Base-by-base conservation (phyloP, 257 asterid species). In the Solanum habrochaites region DNA sequence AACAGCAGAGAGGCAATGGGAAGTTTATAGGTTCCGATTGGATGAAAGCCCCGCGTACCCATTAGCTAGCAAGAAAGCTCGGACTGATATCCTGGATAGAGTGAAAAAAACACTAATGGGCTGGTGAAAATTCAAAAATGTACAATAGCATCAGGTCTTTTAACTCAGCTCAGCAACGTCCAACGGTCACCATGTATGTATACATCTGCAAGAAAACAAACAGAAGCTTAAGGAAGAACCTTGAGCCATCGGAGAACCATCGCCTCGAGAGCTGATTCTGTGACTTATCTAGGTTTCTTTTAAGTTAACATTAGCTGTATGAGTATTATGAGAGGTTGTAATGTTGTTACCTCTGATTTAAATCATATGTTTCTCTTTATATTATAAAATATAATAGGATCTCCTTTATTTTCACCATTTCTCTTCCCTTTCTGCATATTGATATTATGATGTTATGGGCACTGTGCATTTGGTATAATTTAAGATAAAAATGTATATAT, bases 1-100 rank as follows among this genome's bases (percentile, higher is more conserved):
- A 89, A 91, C 87, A 27, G 85, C 87, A 86, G 94, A 91, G 86
- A 86, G 92, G 35, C 90, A 92, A 83, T 92, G 94, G 94, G 94
- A 92, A 77, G 90, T 92, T 5, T 92, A 92, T 84, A 92, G 93
- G 87, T 88, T 92, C 60, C 87, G 85, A 40, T 89, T 92, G 88
- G 93, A 90, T 60, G 94, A 92, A 82, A 89, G 91, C 85, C 86
- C 90, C 25, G 89, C 86, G 43, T 90, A 88, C 74, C 93, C 92
- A 25, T 86, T 90, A 35, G 89, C 90, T 16, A 88, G 93, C 89
- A 71, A 49, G 72, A 87, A 49, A 87, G 90, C 93, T 49, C 85
- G 87, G 40, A 88, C 32, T 13, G 89, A 89, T 71, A 90, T 91
- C 58, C 82, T 91, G 45, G 90, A 91, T 81, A 88, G 86, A 35